Percentiles rank a stretch among this genome's conserved stretches.
phyloP scores from a whole-genome alignment of 2,329 filamentous ascomycete species.

The Pseudophaeomoniella oleicola region DNA sequence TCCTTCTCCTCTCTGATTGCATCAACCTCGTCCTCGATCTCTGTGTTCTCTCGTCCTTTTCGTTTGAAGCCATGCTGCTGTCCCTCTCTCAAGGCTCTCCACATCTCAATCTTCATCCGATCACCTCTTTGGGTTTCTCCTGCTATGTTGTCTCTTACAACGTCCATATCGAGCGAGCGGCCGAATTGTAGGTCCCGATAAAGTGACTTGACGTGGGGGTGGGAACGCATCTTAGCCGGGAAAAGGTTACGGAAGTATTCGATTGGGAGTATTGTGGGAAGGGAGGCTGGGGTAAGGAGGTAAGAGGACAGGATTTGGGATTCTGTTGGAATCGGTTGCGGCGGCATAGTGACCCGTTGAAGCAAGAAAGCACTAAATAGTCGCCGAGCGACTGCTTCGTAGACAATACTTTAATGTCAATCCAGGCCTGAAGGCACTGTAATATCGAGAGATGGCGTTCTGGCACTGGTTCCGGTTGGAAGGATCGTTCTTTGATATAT shows the following conservation, averaged over 20 bases:
- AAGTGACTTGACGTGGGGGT: conserved; percentile 52
- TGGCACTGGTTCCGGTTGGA: too few species aligned
- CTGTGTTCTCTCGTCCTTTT: conserved; percentile 17
- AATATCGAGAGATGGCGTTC: too few species aligned
- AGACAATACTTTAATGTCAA: too few species aligned
- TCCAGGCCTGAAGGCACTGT: too few species aligned
- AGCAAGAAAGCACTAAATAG: too few species aligned
- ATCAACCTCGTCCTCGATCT: conserved; percentile 23
- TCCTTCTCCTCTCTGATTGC: conserved; percentile 14
- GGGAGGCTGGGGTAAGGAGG: conserved; percentile 58
- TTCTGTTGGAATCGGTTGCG: conserved; percentile 49
- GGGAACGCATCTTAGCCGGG: conserved; percentile 49
- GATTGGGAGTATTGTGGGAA: conserved; percentile 59
- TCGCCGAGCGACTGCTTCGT: too few species aligned
- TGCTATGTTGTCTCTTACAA: conserved; percentile 50
- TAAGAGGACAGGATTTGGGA: conserved; percentile 62
- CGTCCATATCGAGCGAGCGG: conserved; percentile 53
- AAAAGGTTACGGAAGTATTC: conserved; percentile 65
- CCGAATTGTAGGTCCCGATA: conserved; percentile 70
- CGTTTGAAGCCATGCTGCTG: conserved; percentile 9
- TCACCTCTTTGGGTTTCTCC: conserved; percentile 38
- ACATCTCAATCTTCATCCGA: neutral
- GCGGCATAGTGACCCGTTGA: too few species aligned
- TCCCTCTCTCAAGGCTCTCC: conserved; percentile 3
- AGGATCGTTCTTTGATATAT: too few species aligned